phyloP scores from a whole-genome alignment of 257 asterid genomes.

The Thymus mandschuricus region DNA sequence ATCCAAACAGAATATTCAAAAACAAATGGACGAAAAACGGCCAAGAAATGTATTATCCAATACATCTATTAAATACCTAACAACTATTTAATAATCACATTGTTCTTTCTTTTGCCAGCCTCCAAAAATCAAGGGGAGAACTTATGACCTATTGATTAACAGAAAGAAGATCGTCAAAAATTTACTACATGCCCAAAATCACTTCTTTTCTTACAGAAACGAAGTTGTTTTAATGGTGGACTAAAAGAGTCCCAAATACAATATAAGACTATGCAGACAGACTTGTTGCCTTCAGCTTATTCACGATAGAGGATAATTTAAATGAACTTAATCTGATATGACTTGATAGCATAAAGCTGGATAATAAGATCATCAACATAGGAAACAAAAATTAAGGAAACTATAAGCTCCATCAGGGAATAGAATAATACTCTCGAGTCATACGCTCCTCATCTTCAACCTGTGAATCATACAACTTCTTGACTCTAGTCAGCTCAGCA shows the following conservation, averaged over 20 bases:
- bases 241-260: neutral
- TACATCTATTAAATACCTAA: slow-evolving; percentile 2
- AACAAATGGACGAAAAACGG: slow-evolving; percentile 2
- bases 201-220: neutral
- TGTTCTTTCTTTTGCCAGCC: slow-evolving; percentile 8
- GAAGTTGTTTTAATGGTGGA: neutral
- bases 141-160: neutral
- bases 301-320: neutral
- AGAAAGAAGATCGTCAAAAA: neutral
- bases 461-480: slow-evolving; percentile 62
- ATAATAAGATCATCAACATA: slow-evolving; percentile 27
- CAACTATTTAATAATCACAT: slow-evolving; percentile 22
- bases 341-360: slow-evolving; percentile 8
- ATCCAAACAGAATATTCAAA: neutral
- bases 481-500: slow-evolving; percentile 62
- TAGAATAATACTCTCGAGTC: slow-evolving; percentile 71
- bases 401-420: slow-evolving; percentile 7
- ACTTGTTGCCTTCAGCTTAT: neutral
- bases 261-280: neutral
- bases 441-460: slow-evolving; percentile 82
- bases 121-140: neutral
- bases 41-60: slow-evolving; percentile 5
- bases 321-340: slow-evolving; percentile 3
- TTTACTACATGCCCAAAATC: neutral
- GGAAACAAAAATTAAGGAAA: slow-evolving; percentile 17